phyloP scores from a whole-genome alignment of 1,284 basidiomycete species.

The Ganoderma lucidum region DNA sequence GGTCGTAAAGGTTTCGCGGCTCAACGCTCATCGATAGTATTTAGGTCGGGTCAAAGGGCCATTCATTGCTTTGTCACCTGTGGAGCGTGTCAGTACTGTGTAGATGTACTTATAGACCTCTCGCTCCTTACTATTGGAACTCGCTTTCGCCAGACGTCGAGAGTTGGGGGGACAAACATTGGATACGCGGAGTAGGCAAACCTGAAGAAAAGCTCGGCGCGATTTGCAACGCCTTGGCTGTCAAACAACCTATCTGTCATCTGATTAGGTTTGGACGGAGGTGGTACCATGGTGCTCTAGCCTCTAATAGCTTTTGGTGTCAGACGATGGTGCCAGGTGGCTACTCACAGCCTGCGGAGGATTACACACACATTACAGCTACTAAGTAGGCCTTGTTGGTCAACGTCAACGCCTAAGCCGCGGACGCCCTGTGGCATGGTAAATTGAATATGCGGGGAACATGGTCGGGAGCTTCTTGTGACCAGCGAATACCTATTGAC shows the following conservation, averaged over 20 bases:
- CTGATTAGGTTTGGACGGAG: not conserved
- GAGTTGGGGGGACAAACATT: too few species aligned
- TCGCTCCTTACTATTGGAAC: not conserved
- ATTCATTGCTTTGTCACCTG: not conserved
- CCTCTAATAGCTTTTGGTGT: not conserved
- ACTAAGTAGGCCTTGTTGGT: not conserved
- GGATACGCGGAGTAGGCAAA: too few species aligned
- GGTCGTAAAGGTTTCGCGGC: not conserved
- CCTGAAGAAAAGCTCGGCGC: too few species aligned
- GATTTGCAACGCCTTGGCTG: too few species aligned
- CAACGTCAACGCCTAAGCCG: not conserved
- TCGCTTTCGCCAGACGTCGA: not conserved
- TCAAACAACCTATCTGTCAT: too few species aligned
- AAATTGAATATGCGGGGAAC: not conserved
- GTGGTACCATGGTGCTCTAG: not conserved
- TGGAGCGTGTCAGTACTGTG: not conserved
- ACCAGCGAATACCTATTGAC: not conserved
- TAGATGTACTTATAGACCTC: not conserved
- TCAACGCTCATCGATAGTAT: not conserved
- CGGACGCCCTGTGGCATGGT: not conserved
- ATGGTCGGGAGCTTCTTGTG: not conserved
- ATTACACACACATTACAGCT: not conserved
- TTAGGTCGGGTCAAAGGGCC: not conserved
- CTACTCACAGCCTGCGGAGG: not conserved
- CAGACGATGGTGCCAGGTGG: not conserved